Conservation (phyloP, 495 filamentous ascomycete species). For the Mytilinidion resinicola region DNA sequence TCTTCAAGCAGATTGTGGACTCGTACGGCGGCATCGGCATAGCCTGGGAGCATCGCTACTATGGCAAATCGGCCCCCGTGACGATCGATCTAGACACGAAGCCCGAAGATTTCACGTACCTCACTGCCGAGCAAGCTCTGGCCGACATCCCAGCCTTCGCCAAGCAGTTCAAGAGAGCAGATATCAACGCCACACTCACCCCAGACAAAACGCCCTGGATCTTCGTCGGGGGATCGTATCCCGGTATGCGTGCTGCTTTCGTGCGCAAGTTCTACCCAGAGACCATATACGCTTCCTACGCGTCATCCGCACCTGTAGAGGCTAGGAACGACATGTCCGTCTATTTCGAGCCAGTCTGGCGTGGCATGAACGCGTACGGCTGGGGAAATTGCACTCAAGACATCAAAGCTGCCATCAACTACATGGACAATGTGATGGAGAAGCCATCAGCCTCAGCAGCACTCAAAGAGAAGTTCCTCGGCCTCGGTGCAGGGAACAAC, state of each 20-base stretch:
- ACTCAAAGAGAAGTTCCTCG: slow-evolving; percentile 49
- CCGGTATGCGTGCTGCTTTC: slow-evolving; percentile 51
- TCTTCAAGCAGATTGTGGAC: slow-evolving; percentile 41
- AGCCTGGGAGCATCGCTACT: slow-evolving; percentile 53
- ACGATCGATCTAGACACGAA: slow-evolving; percentile 42
- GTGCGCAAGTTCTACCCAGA: slow-evolving; percentile 51
- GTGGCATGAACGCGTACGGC: slow-evolving; percentile 47
- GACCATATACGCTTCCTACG: slow-evolving; percentile 49
- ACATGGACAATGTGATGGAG: slow-evolving; percentile 44
- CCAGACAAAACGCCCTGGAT: slow-evolving; percentile 51
- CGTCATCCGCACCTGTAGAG: slow-evolving; percentile 52
- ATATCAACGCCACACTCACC: slow-evolving; percentile 38
- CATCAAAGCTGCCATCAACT: slow-evolving; percentile 46
- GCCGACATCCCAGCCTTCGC: slow-evolving; percentile 50
- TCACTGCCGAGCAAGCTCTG: slow-evolving; percentile 47
- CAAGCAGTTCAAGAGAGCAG: slow-evolving; percentile 40
- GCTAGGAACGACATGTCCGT: slow-evolving; percentile 51
- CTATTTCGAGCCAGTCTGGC: slow-evolving; percentile 52
- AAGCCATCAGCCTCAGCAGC: slow-evolving; percentile 32
- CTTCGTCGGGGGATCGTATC: slow-evolving; percentile 54
- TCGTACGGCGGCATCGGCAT: slow-evolving; percentile 50
- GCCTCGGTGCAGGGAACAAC: slow-evolving; percentile 44
- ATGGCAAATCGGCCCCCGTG: slow-evolving; percentile 48
- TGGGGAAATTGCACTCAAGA: slow-evolving; percentile 49
- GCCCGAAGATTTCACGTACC: slow-evolving; percentile 45